Base-by-base conservation (phyloP, 495 filamentous ascomycete genomes). In the Recurvomyces mirabilis region DNA sequence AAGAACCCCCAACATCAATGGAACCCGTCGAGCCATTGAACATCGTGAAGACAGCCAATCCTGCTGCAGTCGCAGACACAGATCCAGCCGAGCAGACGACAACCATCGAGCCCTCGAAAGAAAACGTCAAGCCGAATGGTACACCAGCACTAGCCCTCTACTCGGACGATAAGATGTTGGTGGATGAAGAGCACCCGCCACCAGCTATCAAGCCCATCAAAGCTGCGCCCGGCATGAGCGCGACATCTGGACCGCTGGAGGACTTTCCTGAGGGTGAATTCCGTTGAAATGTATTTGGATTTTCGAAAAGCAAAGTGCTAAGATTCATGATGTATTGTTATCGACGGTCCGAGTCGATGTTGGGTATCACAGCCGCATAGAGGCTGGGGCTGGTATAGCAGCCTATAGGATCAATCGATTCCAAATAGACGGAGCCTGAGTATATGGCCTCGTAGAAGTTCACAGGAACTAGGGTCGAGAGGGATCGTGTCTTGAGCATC, bases 201-300 rank as follows among this genome's bases (percentile, higher is more conserved):
- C 38, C 50, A 5, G 28, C 31, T 7, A 38, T 46, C 19, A 48
- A 41, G 29, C n/a, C 47, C 18, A 25, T 31, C 1, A 24, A 38
- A 20, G 37, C 39, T 11, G 55, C 49, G 13, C 53, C 53, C 3
- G 55, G 52, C 31, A 58, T 58, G 55, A 56, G 53, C 33, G 55
- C 55, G 0, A 58, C 55, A 14, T 52, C 48, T 24, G 55, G 55
- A 17, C 55, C 55, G 19, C 39, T 58, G 12, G 53, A 55, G 21
- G 55, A 55, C 38, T 47, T 52, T 29, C 55, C 55, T 13, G 55
- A 56, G 40, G 51, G 46, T 49, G 33, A 29, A 29, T 29, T 29
- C 26, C 26, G 26, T n/a, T 29, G n/a, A n/a, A n/a, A n/a, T n/a
- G n/a, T n/a, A n/a, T n/a, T n/a, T n/a, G n/a, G n/a, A n/a, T n/a